These are phyloP conservation scores for Aspergillus sp. DNA, from an alignment of 2,329 filamentous ascomycete genomes.

Conservation along the genomic window DNA sequence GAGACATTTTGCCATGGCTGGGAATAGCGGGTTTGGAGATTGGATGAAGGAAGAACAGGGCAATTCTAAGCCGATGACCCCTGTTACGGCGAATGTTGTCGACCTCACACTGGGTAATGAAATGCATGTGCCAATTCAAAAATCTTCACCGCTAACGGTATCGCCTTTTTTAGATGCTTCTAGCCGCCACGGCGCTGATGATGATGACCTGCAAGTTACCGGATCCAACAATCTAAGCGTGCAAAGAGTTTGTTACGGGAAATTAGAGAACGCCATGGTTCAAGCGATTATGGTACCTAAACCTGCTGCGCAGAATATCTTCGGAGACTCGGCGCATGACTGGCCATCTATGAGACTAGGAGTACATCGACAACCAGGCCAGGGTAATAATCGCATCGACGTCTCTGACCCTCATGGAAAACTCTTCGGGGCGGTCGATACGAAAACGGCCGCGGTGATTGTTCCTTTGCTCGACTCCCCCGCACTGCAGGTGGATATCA, in stretches of 20 bases:
- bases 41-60: constrained; percentile 57
- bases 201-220: constrained; percentile 34
- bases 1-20: constrained; percentile 37
- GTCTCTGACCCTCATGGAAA: constrained; percentile 63
- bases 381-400: constrained; percentile 51
- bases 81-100: constrained; percentile 47
- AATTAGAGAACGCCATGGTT: constrained; percentile 59
- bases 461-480: constrained; percentile 64
- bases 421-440: constrained; percentile 70
- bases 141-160: constrained; percentile 11
- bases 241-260: constrained; percentile 73
- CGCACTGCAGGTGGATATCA: constrained; percentile 57
- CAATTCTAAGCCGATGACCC: constrained; percentile 22
- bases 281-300: constrained; percentile 63
- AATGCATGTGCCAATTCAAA: not conserved
- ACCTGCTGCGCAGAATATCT: constrained; percentile 52
- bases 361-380: constrained; percentile 52
- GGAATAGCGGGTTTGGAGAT: constrained; percentile 53
- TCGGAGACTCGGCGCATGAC: constrained; percentile 43
- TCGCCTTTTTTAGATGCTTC: constrained; percentile 10
- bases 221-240: constrained; percentile 53
- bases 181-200: constrained; percentile 18
- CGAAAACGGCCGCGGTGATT: constrained; percentile 57
- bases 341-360: constrained; percentile 70
- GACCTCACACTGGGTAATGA: constrained; percentile 36